Base-by-base conservation (phyloP, 2,329 filamentous ascomycete species). In the Monosporascus sp. region DNA sequence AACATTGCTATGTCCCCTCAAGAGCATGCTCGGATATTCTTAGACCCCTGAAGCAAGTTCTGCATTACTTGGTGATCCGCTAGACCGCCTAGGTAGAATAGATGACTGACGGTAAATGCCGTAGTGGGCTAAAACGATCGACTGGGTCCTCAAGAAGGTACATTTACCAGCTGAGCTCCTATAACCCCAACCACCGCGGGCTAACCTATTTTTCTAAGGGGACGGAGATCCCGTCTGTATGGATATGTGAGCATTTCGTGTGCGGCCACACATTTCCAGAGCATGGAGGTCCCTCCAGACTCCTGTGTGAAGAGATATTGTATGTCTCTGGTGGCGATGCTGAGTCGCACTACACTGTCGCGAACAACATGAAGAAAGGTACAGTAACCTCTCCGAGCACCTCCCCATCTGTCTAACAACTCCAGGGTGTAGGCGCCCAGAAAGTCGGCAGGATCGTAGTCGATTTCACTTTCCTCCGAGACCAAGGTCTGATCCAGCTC, bases 401-500 rank as follows among this genome's bases (percentile, higher is more conserved):
- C 9, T 35, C 31, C 11, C 11, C 31, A 35, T 14, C 31, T 1
- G 11, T 5, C 31, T 35, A 35, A 35, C 11, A 35, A 14, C 31
- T 5, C 4, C 31, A 4, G 9, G 31, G 3, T 35, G 11, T 40
- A 64, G 60, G 60, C 11, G 54, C 56, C 11, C 55, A 67, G 48
- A 50, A 54, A 31, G 55, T 60, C 22, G 65, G 65, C 6, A 56
- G 51, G 24, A 65, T 67, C 31, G 24, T 60, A n/a, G 59, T 60
- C 5, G 65, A 67, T 50, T 60, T 67, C 49, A 65, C 61, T 8
- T 58, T 60, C 37, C 59, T 67, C 14, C 61, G 61, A 27, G 52
- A 55, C 1, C 19, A 62, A 37, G 55, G 57, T 43, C 20, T 53
- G 37, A 58, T 64, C 37, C 43, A 54, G 45, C 60, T 60, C 0